phyloP scores from a whole-genome alignment of 2,329 filamentous ascomycete genomes.

The Xylariaceae sp. region DNA sequence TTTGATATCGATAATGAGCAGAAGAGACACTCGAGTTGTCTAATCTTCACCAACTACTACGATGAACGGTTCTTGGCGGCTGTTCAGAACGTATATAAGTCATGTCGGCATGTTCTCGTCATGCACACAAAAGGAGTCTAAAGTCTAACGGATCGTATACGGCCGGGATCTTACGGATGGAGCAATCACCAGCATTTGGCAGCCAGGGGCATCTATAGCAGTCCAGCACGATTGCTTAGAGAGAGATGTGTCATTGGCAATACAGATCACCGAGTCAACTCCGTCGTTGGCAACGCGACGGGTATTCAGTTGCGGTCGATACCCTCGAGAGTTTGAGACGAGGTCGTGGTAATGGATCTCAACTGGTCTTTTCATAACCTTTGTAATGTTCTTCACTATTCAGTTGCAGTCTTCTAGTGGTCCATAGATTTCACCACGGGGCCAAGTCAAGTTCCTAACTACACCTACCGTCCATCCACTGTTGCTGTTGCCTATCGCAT shows the following conservation, averaged over 20 bases:
- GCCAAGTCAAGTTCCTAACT: too few relatives aligned
- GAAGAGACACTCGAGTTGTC: too few relatives aligned
- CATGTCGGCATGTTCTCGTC: constrained; percentile 29
- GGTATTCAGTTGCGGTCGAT: constrained; percentile 20
- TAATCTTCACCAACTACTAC: constrained; percentile 12
- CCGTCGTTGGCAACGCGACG: constrained; percentile 22
- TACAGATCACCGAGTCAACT: constrained; percentile 10
- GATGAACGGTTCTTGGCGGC: constrained; percentile 23
- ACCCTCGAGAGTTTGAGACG: constrained; percentile 22
- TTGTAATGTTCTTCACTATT: constrained; percentile 31
- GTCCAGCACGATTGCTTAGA: constrained; percentile 12
- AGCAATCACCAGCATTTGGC: constrained; percentile 27
- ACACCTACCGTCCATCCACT: too few relatives aligned
- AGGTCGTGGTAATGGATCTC: constrained; percentile 26
- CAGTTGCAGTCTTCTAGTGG: constrained; percentile 22
- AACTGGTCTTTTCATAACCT: constrained; percentile 29
- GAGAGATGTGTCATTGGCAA: constrained; percentile 19
- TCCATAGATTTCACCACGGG: constrained; percentile 18
- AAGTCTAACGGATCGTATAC: constrained; percentile 27
- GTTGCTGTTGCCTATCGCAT: too few relatives aligned
- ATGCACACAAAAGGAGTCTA: constrained; percentile 27
- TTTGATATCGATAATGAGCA: too few relatives aligned
- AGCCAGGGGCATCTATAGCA: constrained; percentile 18
- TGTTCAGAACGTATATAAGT: constrained; percentile 26
- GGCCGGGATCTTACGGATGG: constrained; percentile 25